Evolutionary conservation across 306 rosid species (phyloP).

Genomic region (Hippophae rhamnoides): DNA sequence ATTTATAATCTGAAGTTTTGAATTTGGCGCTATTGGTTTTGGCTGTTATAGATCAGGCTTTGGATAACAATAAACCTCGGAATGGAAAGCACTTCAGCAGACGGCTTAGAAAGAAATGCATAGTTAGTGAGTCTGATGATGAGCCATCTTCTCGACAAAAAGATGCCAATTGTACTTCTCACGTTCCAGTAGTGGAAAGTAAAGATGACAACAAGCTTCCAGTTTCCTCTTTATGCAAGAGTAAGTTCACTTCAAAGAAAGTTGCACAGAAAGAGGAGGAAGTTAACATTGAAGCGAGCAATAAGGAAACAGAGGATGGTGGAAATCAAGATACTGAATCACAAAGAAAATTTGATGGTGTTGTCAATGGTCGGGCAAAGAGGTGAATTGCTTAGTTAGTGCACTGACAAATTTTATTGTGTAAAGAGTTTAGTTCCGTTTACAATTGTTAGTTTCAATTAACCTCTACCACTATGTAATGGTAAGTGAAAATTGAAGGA

Average conservation of each 20-base stretch:
- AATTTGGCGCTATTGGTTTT: conserved; percentile 4
- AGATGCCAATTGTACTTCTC: conserved; percentile 3
- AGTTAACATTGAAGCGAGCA: conserved; percentile 21
- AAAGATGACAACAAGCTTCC: conserved; percentile 41
- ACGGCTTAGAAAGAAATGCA: conserved; percentile 49
- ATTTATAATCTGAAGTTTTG: not conserved
- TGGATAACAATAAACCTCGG: conserved; percentile 25
- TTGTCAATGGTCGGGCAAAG: conserved; percentile 27
- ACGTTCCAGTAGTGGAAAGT: conserved; percentile 21
- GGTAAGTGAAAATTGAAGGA: not conserved
- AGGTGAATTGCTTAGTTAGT: conserved; percentile 18
- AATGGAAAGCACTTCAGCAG: conserved; percentile 18
- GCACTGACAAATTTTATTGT: not conserved
- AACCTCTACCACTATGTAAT: not conserved
- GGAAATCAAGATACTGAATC: conserved; percentile 17
- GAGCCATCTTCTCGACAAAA: conserved; percentile 26
- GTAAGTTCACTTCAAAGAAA: conserved; percentile 19
- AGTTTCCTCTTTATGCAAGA: conserved; percentile 39
- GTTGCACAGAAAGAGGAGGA: conserved; percentile 26
- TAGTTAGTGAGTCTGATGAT: conserved; percentile 39
- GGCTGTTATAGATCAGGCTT: conserved; percentile 31
- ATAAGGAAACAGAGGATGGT: conserved; percentile 26
- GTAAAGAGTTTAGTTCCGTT: not conserved
- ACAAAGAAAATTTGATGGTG: conserved; percentile 13
- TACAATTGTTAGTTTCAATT: not conserved